Evolutionary conservation across 2,329 filamentous ascomycete genomes (phyloP), one percentile per base, ranked within the genome.

Genomic region (Scleromitrula shiraiana): DNA sequence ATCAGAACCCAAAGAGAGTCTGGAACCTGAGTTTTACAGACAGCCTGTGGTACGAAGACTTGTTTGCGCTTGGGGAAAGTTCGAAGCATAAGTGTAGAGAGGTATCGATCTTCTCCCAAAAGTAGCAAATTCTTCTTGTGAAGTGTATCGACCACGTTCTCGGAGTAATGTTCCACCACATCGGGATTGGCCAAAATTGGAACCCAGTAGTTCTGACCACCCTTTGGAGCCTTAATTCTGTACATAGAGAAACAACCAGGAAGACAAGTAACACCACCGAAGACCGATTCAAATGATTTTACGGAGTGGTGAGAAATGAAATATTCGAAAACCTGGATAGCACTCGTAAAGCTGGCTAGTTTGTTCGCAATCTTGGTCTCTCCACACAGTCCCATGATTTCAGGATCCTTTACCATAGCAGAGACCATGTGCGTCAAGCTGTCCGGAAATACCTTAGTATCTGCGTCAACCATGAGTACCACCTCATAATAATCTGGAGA

Each of bases 211-310:
- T 98, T 97, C 66, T 97, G 89, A 22, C 86, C 91, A 56, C 93
- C 93, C 72, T 98, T 98, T 52, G 93, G 94, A 24, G 93, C 87
- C 71, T 98, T 98, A 78, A 98, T 97, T 62, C 93, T 87, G 73
- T 98, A 98, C 94, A 98, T 98, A 76, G 89, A 96, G 82, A 98
- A 98, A 75, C 93, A 98, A 56, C 93, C 93, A 14, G 93, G 93
- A 59, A 98, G 75, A 76, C 93, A 98, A 55, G 93, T 98, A 52
- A 98, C 93, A 85, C 93, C 93, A 70, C 93, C 93, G 68, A 98
- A 98, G 56, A 96, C 86, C 1, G 90, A 96, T 68, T 98, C 93
- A 69, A 98, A 98, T 4, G 91, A 89, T 70, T 98, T 98, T 62
- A 90, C 81, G 61, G 94, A 77, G 67, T 98, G 94, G 67, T 98